Base-by-base conservation (phyloP, 768 basidiomycete genomes). In the Agrocybe chaxingu region DNA sequence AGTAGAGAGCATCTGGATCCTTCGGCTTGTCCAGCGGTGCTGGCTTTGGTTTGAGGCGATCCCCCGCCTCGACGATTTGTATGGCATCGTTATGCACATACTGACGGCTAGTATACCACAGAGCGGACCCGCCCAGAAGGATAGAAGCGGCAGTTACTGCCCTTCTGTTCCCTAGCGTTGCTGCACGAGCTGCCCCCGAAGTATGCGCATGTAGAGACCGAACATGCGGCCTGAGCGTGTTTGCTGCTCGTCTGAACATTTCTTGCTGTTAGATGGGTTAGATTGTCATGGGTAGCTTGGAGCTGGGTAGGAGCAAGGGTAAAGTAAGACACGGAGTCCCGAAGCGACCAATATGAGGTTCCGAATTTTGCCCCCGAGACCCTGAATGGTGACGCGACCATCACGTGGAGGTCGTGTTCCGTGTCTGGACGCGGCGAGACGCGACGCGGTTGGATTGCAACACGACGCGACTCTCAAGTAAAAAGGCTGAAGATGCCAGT, bases 91-190 rank as follows among this genome's bases (percentile, higher is more conserved):
- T 72, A 47, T 68, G 54, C 8, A 71, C 51, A n/a, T 53, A 54
- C n/a, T 62, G 62, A 31, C 56, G 57, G 29, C 64, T 64, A 16
- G 66, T 52, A 58, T 74, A 74, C 73, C 70, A 78, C 18, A 77
- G 53, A 10, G 67, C 47, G 10, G 69, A 68, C 4, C 69, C 73
- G 39, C 65, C 66, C 18, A 69, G 56, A 16, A 65, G 60, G 31
- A 70, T 62, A 30, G 71, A 54, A 38, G 53, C 47, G 52, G 50
- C 50, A 55, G 36, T 56, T 54, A 48, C 19, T 43, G 49, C 60
- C 38, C 36, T 46, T 34, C 47, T 53, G 42, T 56, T 56, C 31
- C 57, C 41, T 30, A 52, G 57, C 29, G 53, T 40, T 24, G 40
- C 30, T 19, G 30, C 34, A 39, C 34, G 35, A 62, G 35, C 55